Conservation (phyloP, 1,139 yeast species). For the Yarrowia galli region DNA sequence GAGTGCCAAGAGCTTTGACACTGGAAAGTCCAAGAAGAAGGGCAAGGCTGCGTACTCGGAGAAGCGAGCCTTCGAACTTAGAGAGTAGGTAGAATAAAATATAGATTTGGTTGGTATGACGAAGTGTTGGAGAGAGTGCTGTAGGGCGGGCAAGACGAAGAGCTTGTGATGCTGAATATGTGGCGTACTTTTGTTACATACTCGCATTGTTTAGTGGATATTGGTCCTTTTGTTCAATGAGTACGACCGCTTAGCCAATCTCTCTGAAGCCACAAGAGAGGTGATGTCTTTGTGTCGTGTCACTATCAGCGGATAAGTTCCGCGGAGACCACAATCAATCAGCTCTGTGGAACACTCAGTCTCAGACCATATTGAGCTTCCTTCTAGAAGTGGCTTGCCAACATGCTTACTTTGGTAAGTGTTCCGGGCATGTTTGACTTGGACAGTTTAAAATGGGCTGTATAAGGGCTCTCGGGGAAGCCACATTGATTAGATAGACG, state of each 20-base stretch:
- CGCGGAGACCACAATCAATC: too few species aligned
- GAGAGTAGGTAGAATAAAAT: slow-evolving; percentile 39
- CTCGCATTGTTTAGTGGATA: too few species aligned
- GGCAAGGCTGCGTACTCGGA: slow-evolving; percentile 41
- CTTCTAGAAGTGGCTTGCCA: slow-evolving; percentile 15
- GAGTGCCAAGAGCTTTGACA: slow-evolving; percentile 45
- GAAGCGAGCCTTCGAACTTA: slow-evolving; percentile 34
- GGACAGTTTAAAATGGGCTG: neutral
- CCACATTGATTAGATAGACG: neutral
- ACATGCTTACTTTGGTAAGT: neutral
- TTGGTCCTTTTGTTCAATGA: neutral
- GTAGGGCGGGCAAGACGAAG: too few species aligned
- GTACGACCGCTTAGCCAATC: neutral
- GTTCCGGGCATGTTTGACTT: slow-evolving; percentile 9
- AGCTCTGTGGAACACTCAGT: neutral
- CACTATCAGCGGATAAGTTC: too few species aligned
- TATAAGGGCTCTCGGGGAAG: neutral
- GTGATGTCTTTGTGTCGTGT: too few species aligned
- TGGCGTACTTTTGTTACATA: neutral
- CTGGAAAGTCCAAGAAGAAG: slow-evolving; percentile 48
- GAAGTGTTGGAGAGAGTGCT: neutral
- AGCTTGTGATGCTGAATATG: neutral
- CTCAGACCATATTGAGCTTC: neutral
- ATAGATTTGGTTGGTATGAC: slow-evolving; percentile 32
- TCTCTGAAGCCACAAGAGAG: too few species aligned